These are phyloP conservation scores for Sherardia arvensis DNA, from an alignment of 257 asterid species.

Conservation along the genomic window DNA sequence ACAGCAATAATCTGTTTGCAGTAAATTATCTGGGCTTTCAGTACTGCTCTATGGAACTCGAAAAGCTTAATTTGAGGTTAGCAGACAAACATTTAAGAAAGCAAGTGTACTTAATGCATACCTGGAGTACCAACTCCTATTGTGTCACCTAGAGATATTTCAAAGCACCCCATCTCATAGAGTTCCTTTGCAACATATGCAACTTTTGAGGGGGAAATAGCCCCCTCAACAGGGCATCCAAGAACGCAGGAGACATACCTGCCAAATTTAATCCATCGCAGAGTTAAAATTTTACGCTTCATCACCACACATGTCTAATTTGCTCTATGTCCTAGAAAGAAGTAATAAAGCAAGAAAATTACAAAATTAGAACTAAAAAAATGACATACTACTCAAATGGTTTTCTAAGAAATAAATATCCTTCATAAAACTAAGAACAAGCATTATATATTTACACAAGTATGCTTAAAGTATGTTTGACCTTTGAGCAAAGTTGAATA, in stretches of 20 bases:
- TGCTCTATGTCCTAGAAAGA: neutral
- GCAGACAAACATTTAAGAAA: neutral
- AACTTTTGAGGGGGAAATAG: conserved; percentile 61
- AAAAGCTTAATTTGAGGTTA: neutral
- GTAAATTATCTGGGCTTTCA: neutral
- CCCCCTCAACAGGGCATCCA: conserved; percentile 90
- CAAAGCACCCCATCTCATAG: conserved; percentile 90
- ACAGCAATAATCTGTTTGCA: neutral
- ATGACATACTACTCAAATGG: no score
- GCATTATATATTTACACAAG: neutral
- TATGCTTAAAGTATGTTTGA: neutral
- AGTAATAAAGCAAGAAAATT: neutral
- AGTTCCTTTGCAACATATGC: conserved; percentile 89
- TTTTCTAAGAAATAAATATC: neutral
- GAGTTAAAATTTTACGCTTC: conserved; percentile 2
- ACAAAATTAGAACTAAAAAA: neutral
- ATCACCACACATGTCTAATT: neutral
- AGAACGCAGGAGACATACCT: conserved; percentile 86
- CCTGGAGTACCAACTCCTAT: conserved; percentile 92
- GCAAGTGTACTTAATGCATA: conserved; percentile 9
- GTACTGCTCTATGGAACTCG: neutral
- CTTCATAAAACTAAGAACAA: neutral
- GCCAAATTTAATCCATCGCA: conserved; percentile 11
- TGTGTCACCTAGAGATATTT: conserved; percentile 90
- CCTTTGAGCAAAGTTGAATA: neutral